Evolutionary conservation across 2,329 filamentous ascomycete genomes (phyloP), one percentile per base, ranked within the genome.

Genomic region (Cephalotrichum gorgonifer): DNA sequence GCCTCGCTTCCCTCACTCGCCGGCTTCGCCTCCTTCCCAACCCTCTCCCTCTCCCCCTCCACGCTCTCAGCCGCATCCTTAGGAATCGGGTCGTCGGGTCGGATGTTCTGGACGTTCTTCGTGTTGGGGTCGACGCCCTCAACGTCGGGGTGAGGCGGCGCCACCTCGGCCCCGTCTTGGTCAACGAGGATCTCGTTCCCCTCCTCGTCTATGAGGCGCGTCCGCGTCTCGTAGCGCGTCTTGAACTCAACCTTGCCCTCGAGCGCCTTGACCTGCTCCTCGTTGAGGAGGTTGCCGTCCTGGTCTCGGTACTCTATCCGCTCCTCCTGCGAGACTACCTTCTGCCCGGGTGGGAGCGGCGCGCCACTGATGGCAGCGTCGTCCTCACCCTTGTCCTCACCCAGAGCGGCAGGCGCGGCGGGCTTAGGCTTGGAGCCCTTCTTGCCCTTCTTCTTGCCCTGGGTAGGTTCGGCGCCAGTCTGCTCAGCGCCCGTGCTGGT

Each of bases 211-310:
- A 95, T 74, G 50, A 97, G 68, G 51, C 88, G 83, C 8, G 89
- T 96, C 55, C 86, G 79, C n/a, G 91, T 96, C 73, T 97, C 91
- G 63, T 96, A 96, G 56, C 85, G 85, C 12, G 93, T 97, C 70
- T 94, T 83, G 70, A 98, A 96, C 59, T 88, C 88, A 52, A 97
- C 90, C 67, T 95, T 94, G 59, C 91, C 93, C 64, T 91, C 79
- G 28, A 98, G 79, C 20, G 78, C 79, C 59, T 85, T 80, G 51
- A 98, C 89, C 63, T 95, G 80, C 60, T 89, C 86, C 49, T 85
- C 81, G 60, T 91, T 73, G 28, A 98, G 78, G 28, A 97, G 65
- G 61, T 96, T 96, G 55, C 93, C 93, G 57, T 95, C 76, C 65
- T 96, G 88, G 64, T 97, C 93, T 48, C 93, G 86, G 69, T 95